Evolutionary conservation across 2,329 filamentous ascomycete species (phyloP).

Genomic region (Penicillium sp.): DNA sequence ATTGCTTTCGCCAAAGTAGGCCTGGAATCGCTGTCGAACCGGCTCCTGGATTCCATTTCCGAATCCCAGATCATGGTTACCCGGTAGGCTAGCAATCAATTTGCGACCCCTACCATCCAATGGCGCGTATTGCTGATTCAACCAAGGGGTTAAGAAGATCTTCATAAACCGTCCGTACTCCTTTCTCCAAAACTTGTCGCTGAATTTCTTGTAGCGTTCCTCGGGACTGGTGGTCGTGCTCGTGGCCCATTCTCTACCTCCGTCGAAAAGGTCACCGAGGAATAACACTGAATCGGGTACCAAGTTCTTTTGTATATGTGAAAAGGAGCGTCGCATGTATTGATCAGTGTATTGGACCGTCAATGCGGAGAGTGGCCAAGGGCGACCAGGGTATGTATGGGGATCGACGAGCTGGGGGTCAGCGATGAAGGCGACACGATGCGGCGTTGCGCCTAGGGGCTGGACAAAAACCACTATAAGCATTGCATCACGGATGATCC

Average conservation of each 20-base stretch:
- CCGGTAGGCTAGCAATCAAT: slow-evolving; percentile 78
- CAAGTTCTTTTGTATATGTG: slow-evolving; percentile 67
- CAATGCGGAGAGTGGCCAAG: slow-evolving; percentile 64
- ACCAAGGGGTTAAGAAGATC: slow-evolving; percentile 74
- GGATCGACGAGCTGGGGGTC: slow-evolving; percentile 91
- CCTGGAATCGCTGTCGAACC: slow-evolving; percentile 76
- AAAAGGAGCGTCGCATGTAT: slow-evolving; percentile 79
- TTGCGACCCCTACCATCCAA: slow-evolving; percentile 65
- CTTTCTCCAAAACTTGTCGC: slow-evolving; percentile 74
- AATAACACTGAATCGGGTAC: slow-evolving; percentile 88
- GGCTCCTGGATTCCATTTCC: slow-evolving; percentile 75
- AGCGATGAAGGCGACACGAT: slow-evolving; percentile 77
- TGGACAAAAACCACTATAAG: slow-evolving; percentile 36
- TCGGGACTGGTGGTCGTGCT: slow-evolving; percentile 56
- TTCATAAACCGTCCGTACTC: slow-evolving; percentile 83
- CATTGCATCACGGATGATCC: not conserved
- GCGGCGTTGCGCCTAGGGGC: slow-evolving; percentile 73
- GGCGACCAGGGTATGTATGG: slow-evolving; percentile 86
- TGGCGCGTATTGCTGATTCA: slow-evolving; percentile 52
- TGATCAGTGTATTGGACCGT: slow-evolving; percentile 77
- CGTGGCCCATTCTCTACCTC: slow-evolving; percentile 90
- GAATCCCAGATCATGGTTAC: slow-evolving; percentile 94
- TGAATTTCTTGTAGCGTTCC: slow-evolving; percentile 69
- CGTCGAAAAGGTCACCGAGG: slow-evolving; percentile 90
- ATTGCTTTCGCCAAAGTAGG: slow-evolving; percentile 89